Percentiles rank a stretch among this genome's conserved stretches.
These are phyloP conservation scores for Leucocoprinus sp. DNA, from an alignment of 768 basidiomycete species.

Conservation along the genomic window DNA sequence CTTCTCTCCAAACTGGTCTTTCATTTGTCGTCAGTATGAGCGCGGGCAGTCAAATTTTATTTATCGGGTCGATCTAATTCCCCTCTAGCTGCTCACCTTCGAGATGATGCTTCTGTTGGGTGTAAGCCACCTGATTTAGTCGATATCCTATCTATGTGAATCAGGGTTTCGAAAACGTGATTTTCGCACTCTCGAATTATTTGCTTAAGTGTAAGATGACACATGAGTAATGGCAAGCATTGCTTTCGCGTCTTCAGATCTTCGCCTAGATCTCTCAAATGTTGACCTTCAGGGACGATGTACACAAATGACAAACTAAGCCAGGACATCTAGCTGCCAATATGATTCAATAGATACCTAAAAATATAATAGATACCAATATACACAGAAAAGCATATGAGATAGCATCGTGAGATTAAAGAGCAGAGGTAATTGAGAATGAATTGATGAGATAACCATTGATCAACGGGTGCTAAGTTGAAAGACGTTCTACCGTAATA, in stretches of 20 bases:
- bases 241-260: conserved; percentile 7
- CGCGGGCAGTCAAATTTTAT: conserved; percentile 1
- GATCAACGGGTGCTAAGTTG: conserved; percentile 20
- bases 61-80: conserved; percentile 8
- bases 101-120: neutral
- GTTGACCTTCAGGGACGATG: conserved; percentile 10
- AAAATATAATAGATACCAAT: conserved; percentile 14
- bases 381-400: conserved; percentile 21
- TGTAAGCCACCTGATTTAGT: conserved; percentile 1
- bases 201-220: neutral
- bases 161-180: neutral
- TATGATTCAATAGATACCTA: conserved; percentile 9
- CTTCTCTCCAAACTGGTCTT: conserved; percentile 5
- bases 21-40: neutral
- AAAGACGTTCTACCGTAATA: conserved; percentile 28
- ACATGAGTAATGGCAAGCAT: conserved; percentile 8
- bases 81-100: neutral
- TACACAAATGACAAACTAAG: neutral
- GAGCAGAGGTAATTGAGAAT: conserved; percentile 23
- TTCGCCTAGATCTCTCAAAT: conserved; percentile 5
- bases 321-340: neutral
- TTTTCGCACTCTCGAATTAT: conserved; percentile 1
- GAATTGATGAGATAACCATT: conserved; percentile 33
- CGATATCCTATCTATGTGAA: neutral
- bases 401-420: conserved; percentile 22